Evolutionary conservation across 129 eudicot species (phyloP).

Genomic region (Tagetes patula): DNA sequence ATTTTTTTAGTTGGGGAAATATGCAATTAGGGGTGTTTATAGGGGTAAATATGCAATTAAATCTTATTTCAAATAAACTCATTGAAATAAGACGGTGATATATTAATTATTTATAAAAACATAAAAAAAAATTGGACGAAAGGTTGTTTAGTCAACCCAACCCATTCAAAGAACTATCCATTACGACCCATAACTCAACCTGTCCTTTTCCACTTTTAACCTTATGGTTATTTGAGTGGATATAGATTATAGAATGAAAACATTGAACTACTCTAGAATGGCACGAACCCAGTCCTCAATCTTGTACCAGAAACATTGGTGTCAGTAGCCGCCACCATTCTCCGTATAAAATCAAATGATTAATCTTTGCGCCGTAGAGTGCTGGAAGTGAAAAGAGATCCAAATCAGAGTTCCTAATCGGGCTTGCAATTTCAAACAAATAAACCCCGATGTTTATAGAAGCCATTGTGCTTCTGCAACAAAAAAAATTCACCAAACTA

Average conservation of each 20-base stretch:
- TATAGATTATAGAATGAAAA: background rate
- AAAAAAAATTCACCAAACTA: conserved; percentile 11
- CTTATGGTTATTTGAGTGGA: conserved; percentile 10
- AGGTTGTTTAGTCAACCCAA: conserved; percentile 1
- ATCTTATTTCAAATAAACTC: background rate
- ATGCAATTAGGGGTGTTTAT: too few relatives aligned
- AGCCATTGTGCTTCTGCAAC: conserved; percentile 72
- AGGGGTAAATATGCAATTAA: too few relatives aligned
- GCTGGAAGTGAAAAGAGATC: conserved; percentile 76
- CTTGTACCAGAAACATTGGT: conserved; percentile 99
- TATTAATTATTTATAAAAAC: background rate
- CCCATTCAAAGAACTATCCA: background rate
- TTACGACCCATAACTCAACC: background rate
- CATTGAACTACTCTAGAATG: conserved; percentile 25
- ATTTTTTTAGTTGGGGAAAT: too few relatives aligned
- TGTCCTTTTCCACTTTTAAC: background rate
- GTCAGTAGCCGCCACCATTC: conserved; percentile 98
- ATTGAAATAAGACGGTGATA: background rate
- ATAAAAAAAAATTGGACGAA: background rate
- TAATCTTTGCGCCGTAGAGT: conserved; percentile 88
- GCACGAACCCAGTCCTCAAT: conserved; percentile 79
- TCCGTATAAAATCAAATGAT: conserved; percentile 68
- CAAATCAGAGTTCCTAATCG: conserved; percentile 55
- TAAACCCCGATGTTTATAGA: conserved; percentile 78
- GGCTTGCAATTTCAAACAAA: conserved; percentile 81